These are phyloP conservation scores for Trypanosoma avium DNA, from an alignment of 208 protist species.

Conservation along the genomic window DNA sequence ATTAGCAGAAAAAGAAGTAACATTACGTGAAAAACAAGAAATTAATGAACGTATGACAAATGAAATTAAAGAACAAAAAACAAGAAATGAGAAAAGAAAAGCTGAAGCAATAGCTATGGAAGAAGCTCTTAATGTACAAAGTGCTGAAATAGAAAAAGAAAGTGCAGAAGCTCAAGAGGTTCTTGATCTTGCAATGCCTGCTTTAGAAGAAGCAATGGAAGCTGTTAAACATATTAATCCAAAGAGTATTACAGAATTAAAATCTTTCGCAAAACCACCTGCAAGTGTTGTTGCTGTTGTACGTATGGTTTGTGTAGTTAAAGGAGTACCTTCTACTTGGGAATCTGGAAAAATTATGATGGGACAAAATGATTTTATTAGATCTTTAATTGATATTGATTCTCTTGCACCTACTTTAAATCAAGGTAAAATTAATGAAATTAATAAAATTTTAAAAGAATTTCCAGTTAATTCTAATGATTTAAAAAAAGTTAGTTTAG, in stretches of 20 bases:
- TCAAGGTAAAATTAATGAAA: constrained; percentile 93
- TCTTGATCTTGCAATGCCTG: constrained; percentile 96
- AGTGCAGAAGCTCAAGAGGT: constrained; percentile 93
- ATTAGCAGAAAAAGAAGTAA: constrained; percentile 93
- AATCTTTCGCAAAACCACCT: constrained; percentile 96
- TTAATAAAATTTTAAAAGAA: constrained; percentile 94
- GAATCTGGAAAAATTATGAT: constrained; percentile 93
- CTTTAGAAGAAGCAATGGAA: constrained; percentile 94
- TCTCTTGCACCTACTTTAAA: constrained; percentile 87
- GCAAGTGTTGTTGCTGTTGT: constrained; percentile 95
- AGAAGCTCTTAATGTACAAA: constrained; percentile 89
- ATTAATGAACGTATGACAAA: constrained; percentile 93
- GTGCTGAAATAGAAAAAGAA: constrained; percentile 90
- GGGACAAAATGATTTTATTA: constrained; percentile 91
- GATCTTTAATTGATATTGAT: constrained; percentile 90
- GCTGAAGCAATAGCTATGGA: constrained; percentile 90
- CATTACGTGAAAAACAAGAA: constrained; percentile 93
- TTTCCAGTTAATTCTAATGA: constrained; percentile 91
- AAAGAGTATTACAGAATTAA: constrained; percentile 97
- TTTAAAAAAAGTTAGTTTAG: constrained; percentile 90
- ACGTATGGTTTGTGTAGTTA: constrained; percentile 93
- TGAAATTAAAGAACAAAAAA: constrained; percentile 90
- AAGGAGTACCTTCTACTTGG: constrained; percentile 88
- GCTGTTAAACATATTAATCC: constrained; percentile 95
- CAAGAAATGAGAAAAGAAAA: constrained; percentile 89